Evolutionary conservation across 2,329 filamentous ascomycete species (phyloP), one percentile per base, ranked within the genome.

Genomic region (Nemania serpens): DNA sequence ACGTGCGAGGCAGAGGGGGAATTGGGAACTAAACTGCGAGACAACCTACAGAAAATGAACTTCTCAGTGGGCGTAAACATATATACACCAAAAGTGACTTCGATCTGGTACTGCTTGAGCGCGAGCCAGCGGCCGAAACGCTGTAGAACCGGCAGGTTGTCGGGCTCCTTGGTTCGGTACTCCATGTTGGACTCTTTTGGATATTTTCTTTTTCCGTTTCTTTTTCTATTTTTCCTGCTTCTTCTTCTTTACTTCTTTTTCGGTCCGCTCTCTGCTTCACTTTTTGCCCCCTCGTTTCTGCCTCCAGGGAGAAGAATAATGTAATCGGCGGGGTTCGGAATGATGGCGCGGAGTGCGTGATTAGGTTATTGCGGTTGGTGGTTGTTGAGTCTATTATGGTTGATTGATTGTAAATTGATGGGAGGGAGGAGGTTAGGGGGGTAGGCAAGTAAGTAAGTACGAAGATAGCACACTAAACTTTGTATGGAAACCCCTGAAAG

Each of bases 21-120:
- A 58, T 43, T 20, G 34, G 36, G 34, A 29, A 52, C 50, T 25
- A n/a, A 15, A 33, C 22, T 13, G 25, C 13, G n/a, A n/a, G n/a
- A n/a, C 10, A 20, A 77, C 92, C 59, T 84, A 98, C 95, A 98
- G 79, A 98, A 96, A 71, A 97, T 89, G 78, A 97, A 94, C 77
- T 97, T 97, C 82, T 99, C 95, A 54, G 90, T 93, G 1, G 93
- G 90, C 39, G 93, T 97, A 70, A 97, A 89, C 91, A 99, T 98
- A 83, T 99, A 98, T 25, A 98, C 85, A 63, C 91, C 90, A 78
- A 96, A 95, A 12, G 94, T 97, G 75, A 98, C 94, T 80, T 99
- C 95, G 75, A 98, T 93, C 82, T 98, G 95, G 82, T 98, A 97
- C 75, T 93, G 88, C 84, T 99, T 99, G 77, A 93, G 86, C 77